Base-by-base conservation (phyloP, 768 basidiomycete genomes). In the Russula griseocarnosa region DNA sequence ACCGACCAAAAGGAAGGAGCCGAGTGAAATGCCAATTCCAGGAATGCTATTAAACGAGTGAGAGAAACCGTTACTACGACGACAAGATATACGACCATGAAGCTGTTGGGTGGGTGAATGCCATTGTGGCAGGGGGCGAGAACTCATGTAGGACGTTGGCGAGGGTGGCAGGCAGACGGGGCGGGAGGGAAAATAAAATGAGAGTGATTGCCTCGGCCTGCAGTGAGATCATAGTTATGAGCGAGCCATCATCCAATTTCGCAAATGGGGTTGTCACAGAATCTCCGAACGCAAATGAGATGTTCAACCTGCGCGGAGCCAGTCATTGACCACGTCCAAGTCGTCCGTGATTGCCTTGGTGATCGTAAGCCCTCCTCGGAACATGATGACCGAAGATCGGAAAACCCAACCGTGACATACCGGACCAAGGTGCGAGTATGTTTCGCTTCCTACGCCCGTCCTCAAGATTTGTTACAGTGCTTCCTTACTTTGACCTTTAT, bases 11-110 rank as follows among this genome's bases (percentile, higher is more conserved):
- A 60, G 18, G 22, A 53, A 42, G 60, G 38, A 59, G 28, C 40
- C 22, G 22, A 61, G 59, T 28, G 52, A 58, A 16, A 64, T 20
- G 36, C 53, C 46, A 20, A 34, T n/a, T 32, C 42, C 46, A 7
- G 50, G 40, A 22, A 32, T 5, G 32, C 42, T 44, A 14, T 47
- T 53, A 1, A 40, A 28, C 7, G 11, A 26, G 44, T 38, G 46
- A 57, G 46, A 10, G n/a, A 32, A 42, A 6, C 16, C 18, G 18
- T 58, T 36, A 13, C n/a, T n/a, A n/a, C 58, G 47, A 40, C 60
- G 61, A 8, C 52, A 36, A 50, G 36, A 30, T n/a, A 10, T 16
- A 26, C 44, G 65, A 11, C 18, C 22, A 32, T 34, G 26, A 24
- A 46, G 32, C 2, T 18, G 30, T 11, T 36, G 16, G 16, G 42